phyloP scores from a whole-genome alignment of 257 asterid species.

The Solanum chiquidenum region DNA sequence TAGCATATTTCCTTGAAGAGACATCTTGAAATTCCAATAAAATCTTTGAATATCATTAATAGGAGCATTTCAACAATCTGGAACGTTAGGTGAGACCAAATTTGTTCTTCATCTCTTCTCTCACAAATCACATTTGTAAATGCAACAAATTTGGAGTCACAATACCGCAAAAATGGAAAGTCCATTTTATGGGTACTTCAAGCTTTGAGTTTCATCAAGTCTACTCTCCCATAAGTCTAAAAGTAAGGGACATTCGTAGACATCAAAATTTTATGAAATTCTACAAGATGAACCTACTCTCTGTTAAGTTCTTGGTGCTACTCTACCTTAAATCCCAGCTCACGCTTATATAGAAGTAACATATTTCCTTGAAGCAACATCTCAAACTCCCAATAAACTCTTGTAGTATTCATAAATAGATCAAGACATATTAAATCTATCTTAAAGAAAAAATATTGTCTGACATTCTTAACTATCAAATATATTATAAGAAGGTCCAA shows the following conservation, averaged over 20 bases:
- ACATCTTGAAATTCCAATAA: neutral
- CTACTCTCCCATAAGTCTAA: too few species aligned
- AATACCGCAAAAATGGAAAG: neutral
- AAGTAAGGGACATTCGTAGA: neutral
- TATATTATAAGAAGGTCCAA: neutral
- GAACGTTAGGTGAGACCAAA: too few species aligned
- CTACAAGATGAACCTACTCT: neutral
- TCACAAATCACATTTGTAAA: neutral
- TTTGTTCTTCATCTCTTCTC: neutral
- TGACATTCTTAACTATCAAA: too few species aligned
- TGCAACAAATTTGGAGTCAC: neutral
- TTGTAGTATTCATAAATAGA: neutral
- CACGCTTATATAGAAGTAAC: too few species aligned
- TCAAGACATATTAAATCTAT: neutral
- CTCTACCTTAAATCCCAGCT: neutral
- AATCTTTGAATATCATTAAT: neutral
- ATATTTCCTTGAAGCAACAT: neutral
- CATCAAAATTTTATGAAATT: neutral
- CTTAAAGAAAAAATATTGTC: neutral
- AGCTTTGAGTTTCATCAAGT: neutral
- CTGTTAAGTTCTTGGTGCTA: neutral
- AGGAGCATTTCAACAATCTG: neutral
- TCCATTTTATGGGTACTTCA: neutral
- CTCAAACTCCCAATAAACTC: neutral
- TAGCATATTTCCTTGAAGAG: neutral